Base-by-base conservation (phyloP, 148 eudicot genomes). In the Nyssa sinensis region DNA sequence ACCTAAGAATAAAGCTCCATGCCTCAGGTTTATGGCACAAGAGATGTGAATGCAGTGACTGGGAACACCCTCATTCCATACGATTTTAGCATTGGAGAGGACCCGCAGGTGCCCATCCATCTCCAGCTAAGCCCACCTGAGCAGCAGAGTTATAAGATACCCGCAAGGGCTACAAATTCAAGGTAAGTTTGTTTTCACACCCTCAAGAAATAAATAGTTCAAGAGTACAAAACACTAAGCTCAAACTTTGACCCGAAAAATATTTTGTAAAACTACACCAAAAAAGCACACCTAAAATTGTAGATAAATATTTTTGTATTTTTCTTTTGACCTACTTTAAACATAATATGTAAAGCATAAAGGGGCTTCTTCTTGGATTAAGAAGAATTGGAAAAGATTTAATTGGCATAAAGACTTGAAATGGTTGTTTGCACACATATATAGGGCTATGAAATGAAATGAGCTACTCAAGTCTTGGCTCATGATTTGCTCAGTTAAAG, bases 81-180 rank as follows among this genome's bases (percentile, higher is more conserved):
- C 67, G 83, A 77, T 30, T 76, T 81, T 62, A 76, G 74, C 83
- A 77, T 32, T 21, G 77, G 70, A 24, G 75, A 74, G 9, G 82
- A 85, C n/a, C 71, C 81, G n/a, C 53, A 73, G 33, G 81, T 69
- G 41, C 79, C 82, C 25, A 73, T 84, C 47, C 66, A 80, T 66
- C 87, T 86, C n/a, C 81, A 81, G 58, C 66, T 84, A 47, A 84
- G 83, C 74, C 86, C 76, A 64, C 87, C 84, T 33, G 81, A 71
- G 59, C 75, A 66, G 67, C 79, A 47, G 77, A 57, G 12, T 69
- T 78, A 41, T 41, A 41, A 72, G 16, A 39, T 44, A 51, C 27
- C 41, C 29, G 41, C 39, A 62, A 73, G 60, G 41, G 60, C 14
- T 19, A 73, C 49, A 71, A 37, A 28, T 11, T 66, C 70, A 66